Percentiles rank a stretch among this genome's conserved stretches.
phyloP scores from a whole-genome alignment of 805 yeast genomes.

The Wickerhamomyces chambardii region DNA sequence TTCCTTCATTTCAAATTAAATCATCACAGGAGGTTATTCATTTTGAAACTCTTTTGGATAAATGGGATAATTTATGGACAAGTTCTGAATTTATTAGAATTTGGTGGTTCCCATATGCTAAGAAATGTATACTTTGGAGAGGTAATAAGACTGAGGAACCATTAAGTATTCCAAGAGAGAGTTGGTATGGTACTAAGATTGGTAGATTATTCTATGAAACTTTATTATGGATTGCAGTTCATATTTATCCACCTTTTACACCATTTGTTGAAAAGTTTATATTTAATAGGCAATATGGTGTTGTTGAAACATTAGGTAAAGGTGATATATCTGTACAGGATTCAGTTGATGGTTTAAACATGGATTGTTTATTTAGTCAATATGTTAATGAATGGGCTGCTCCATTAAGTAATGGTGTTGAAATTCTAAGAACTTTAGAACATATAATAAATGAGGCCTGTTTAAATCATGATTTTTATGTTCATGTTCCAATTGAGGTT shows the following conservation, averaged over 20 bases:
- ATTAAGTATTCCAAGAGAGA: conserved; percentile 51
- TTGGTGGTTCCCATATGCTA: conserved; percentile 97
- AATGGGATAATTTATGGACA: conserved; percentile 79
- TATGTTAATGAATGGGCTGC: conserved; percentile 98
- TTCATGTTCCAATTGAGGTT: conserved; percentile 93
- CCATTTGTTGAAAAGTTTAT: conserved; percentile 82
- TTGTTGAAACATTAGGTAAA: conserved; percentile 51
- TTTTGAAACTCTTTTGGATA: conserved; percentile 61
- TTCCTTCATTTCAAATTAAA: conserved; percentile 76
- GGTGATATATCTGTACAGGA: conserved; percentile 63
- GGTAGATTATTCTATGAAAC: conserved; percentile 79
- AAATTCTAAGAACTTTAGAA: conserved; percentile 55
- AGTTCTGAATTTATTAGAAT: conserved; percentile 85
- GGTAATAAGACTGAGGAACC: conserved; percentile 70
- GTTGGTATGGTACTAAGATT: conserved; percentile 78
- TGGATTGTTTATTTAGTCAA: conserved; percentile 94
- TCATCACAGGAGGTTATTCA: conserved; percentile 76
- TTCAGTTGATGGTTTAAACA: conserved; percentile 81
- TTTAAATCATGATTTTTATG: conserved; percentile 54
- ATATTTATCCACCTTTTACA: conserved; percentile 64
- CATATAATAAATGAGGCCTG: conserved; percentile 56
- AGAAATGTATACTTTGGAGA: conserved; percentile 84
- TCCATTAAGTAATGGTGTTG: conserved; percentile 73
- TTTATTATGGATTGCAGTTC: conserved; percentile 71
- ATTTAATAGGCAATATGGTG: conserved; percentile 77